Percentiles rank a stretch among this genome's conserved stretches.
Evolutionary conservation across 768 basidiomycete species (phyloP).

Genomic region (Suillus ampliporus): DNA sequence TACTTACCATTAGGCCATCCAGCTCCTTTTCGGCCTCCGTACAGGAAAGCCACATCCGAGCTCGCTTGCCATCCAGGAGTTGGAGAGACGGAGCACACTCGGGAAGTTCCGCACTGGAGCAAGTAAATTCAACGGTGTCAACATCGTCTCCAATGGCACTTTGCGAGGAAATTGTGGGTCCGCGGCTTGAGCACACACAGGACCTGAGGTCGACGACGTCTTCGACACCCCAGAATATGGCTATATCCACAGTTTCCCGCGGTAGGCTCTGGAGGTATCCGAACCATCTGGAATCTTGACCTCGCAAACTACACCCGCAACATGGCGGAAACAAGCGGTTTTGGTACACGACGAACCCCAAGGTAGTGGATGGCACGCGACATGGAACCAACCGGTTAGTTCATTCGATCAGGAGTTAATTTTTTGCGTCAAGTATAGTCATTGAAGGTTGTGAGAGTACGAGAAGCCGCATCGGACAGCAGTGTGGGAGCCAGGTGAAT

Average conservation of each 20-base stretch:
- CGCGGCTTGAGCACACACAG: slow-evolving; percentile 26
- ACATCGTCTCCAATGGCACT: slow-evolving; percentile 11
- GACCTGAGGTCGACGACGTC: slow-evolving; percentile 23
- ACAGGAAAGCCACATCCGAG: slow-evolving; percentile 38
- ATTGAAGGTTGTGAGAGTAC: not conserved
- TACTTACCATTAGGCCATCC: slow-evolving; percentile 32
- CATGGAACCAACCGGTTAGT: slow-evolving; percentile 8
- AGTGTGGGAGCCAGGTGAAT: slow-evolving; percentile 1
- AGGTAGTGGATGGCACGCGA: not conserved
- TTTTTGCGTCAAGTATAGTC: not conserved
- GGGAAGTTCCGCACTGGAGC: not conserved
- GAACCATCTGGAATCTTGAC: slow-evolving; percentile 59
- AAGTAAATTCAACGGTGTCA: slow-evolving; percentile 4
- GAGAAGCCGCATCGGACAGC: not conserved
- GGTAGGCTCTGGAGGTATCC: slow-evolving; percentile 73
- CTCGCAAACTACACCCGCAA: slow-evolving; percentile 48
- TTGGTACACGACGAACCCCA: not conserved
- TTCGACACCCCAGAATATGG: slow-evolving; percentile 60
- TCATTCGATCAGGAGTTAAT: slow-evolving; percentile 20
- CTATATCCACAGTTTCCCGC: slow-evolving; percentile 54
- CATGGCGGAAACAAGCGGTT: not conserved
- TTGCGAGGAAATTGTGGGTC: slow-evolving; percentile 16
- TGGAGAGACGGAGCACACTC: slow-evolving; percentile 26
- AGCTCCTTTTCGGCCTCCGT: slow-evolving; percentile 39
- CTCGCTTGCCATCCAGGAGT: slow-evolving; percentile 35